Evolutionary conservation across 2,329 filamentous ascomycete species (phyloP), one percentile per base, ranked within the genome.

Genomic region (Emergomyces africanus): DNA sequence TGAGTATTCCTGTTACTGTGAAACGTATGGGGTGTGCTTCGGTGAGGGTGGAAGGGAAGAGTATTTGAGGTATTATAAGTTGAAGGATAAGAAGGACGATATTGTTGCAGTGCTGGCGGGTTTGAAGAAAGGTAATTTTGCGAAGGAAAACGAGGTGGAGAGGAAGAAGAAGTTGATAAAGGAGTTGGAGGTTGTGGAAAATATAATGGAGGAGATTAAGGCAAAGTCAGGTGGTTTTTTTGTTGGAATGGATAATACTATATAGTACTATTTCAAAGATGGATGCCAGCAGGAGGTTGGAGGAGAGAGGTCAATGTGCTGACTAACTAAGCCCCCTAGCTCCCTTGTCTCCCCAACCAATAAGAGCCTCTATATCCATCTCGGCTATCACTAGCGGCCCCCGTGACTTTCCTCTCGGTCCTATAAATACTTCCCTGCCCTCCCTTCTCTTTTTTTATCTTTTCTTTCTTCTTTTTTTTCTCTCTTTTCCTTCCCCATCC

Each of bases 11-110:
- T 86, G 83, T 70, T 83, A 83, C 61, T 86, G 83, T 66, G 83
- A 85, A 61, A 82, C 81, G 4, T 86, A 80, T 54, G 83, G 83
- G 1, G 71, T 81, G 8, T 86, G 83, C 65, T 85, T 85, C 62
- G 81, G 55, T 14, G 25, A 18, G 28, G 42, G 28, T 18, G 33
- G 33, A 35, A 35, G 33, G 8, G 33, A 8, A 8, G 20, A 37
- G 44, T 57, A 57, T 57, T 23, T 4, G 25, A 20, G 42, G 33
- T 48, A 25, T 35, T 48, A 49, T 37, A n/a, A 57, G 33, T 8
- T 57, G 18, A 41, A 42, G 39, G 28, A 14, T 3, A 57, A 57
- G 33, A 48, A 28, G 20, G 18, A 8, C 5, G 44, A 57, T 42
- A 46, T 57, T 23, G 3, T 25, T n/a, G 80, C 62, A 81, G 81